These are phyloP conservation scores for Eucalyptus brandiana DNA, from an alignment of 345 rosid species.

Conservation along the genomic window DNA sequence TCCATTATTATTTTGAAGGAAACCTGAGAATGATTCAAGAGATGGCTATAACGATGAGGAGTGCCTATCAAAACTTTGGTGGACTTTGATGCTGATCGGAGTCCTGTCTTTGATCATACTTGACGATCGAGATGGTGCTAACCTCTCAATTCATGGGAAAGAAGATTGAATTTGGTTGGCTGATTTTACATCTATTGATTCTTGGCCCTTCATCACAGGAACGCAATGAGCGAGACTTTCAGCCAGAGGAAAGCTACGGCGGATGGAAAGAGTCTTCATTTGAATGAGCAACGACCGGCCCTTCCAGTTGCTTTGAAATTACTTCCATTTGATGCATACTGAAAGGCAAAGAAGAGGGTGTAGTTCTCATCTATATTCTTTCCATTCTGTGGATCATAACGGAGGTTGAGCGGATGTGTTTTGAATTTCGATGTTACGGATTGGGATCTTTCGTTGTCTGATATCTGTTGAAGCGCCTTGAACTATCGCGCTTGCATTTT, in stretches of 20 bases:
- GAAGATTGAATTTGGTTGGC: neutral
- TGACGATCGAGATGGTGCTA: neutral
- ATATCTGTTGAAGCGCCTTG: neutral
- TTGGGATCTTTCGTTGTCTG: neutral
- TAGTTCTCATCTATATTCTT: neutral
- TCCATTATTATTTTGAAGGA: neutral
- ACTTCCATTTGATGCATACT: neutral
- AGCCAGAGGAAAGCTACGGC: constrained; percentile 30
- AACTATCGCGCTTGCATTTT: neutral
- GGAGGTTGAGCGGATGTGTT: neutral
- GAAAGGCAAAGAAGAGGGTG: neutral
- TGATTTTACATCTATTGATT: neutral
- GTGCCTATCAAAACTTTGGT: neutral
- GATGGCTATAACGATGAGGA: neutral
- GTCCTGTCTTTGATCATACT: neutral
- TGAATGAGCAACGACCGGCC: neutral
- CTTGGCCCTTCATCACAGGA: constrained; percentile 1
- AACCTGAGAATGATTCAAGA: neutral
- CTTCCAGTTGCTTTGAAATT: neutral
- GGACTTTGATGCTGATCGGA: neutral
- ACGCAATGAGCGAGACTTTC: constrained; percentile 8
- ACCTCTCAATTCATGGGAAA: neutral
- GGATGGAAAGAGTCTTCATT: constrained; percentile 55
- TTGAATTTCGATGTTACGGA: neutral
- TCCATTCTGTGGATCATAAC: neutral